Evolutionary conservation across 2,329 filamentous ascomycete species (phyloP).

Genomic region (Exophiala calicioides): DNA sequence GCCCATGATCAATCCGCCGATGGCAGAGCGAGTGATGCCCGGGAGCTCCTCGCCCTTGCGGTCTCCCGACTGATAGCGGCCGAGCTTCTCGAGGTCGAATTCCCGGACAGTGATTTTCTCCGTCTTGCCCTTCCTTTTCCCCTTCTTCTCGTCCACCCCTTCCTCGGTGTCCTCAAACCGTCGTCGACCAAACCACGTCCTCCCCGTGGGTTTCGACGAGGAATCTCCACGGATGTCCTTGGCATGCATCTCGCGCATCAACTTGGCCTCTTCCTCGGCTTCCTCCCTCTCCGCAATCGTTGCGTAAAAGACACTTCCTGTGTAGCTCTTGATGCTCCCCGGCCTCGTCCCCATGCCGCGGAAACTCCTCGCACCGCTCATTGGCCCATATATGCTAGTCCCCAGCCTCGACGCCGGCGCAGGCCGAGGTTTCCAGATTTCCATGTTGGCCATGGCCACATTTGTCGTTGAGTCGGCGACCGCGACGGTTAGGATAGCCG

Average conservation of each 20-base stretch:
- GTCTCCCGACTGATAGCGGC: constrained; percentile 40
- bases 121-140: constrained; percentile 31
- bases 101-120: constrained; percentile 43
- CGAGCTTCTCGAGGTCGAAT: constrained; percentile 49
- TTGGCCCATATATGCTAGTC: background rate
- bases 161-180: constrained; percentile 5
- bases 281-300: constrained; percentile 45
- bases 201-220: constrained; percentile 11
- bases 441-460: constrained; percentile 41
- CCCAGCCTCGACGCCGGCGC: constrained; percentile 23
- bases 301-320: constrained; percentile 30
- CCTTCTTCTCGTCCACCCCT: constrained; percentile 19
- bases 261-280: constrained; percentile 39
- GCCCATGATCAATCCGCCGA: constrained; percentile 42
- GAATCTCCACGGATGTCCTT: constrained; percentile 18
- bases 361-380: background rate
- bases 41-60: constrained; percentile 45
- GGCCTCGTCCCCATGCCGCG: constrained; percentile 38
- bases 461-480: constrained; percentile 46
- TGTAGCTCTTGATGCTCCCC: constrained; percentile 26
- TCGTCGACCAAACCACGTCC: constrained; percentile 27
- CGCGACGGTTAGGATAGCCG: constrained; percentile 47
- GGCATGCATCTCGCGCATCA: constrained; percentile 40
- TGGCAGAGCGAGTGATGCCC: constrained; percentile 36
- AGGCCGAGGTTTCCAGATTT: constrained; percentile 25